These are phyloP conservation scores for Xylaria grammica DNA, from an alignment of 495 filamentous ascomycete species.

Conservation along the genomic window DNA sequence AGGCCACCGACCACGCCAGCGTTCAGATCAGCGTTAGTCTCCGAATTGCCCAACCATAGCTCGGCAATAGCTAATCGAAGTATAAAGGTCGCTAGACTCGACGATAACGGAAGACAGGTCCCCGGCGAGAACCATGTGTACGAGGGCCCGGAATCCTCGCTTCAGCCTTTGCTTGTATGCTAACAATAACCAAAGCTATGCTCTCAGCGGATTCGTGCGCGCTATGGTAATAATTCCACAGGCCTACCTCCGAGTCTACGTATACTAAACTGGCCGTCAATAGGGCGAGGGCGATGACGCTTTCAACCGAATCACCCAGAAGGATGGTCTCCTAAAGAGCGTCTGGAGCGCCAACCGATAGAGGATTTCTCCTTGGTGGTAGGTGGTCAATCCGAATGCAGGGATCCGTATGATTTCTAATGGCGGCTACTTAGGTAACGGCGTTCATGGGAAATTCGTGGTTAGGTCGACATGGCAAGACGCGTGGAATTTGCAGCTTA, in stretches of 20 bases:
- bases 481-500: conserved; percentile 40
- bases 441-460: conserved; percentile 38
- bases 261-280: background rate
- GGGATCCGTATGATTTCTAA: background rate
- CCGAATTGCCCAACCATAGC: conserved; percentile 56
- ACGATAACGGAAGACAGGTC: conserved; percentile 93
- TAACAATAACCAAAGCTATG: conserved; percentile 40
- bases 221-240: conserved; percentile 66
- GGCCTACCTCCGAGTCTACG: background rate
- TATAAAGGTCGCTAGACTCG: conserved; percentile 58
- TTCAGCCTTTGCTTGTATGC: background rate
- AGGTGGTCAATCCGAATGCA: conserved; percentile 24
- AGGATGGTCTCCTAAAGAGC: conserved; percentile 92
- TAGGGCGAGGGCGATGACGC: conserved; percentile 88
- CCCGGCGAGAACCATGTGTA: conserved; percentile 97
- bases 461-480: conserved; percentile 41
- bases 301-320: conserved; percentile 92
- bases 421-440: conserved; percentile 25
- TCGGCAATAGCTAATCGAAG: conserved; percentile 2
- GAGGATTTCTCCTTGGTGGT: conserved; percentile 42
- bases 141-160: conserved; percentile 4
- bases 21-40: conserved; percentile 67
- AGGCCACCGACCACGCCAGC: conserved; percentile 96
- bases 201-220: conserved; percentile 96
- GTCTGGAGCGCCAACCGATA: conserved; percentile 91